Base-by-base conservation (phyloP, 2,329 filamentous ascomycete species). In the Cercospora nicotianae region DNA sequence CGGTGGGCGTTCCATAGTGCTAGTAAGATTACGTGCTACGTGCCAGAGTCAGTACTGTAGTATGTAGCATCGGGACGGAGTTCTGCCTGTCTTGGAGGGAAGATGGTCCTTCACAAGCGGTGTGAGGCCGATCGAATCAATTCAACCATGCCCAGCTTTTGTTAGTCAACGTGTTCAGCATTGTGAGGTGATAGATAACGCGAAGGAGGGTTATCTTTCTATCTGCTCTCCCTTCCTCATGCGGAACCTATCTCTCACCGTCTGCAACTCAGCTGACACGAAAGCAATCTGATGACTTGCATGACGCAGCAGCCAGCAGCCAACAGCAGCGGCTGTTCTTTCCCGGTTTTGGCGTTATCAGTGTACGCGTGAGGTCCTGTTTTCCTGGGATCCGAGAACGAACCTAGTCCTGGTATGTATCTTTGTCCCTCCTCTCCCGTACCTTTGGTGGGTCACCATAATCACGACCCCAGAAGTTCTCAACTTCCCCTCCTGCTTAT, bases 1-100 rank as follows among this genome's bases (percentile, higher is more conserved):
- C 36, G 36, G 16, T n/a, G 18, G 45, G 45, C 45, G 45, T 51
- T 51, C 20, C 20, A 23, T 48, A 42, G 36, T n/a, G 45, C 20
- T 26, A 51, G 45, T 23, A 20, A 51, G n/a, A 31, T 66, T 62
- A 23, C 58, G 45, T 51, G 45, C 45, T 51, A 51, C 45, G 20
- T 51, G 45, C 45, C 45, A 51, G 45, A 16, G n/a, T n/a, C n/a
- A n/a, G 45, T 51, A 51, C 18, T 51, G 20, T 23, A 13, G 45
- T 51, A 23, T 20, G 18, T 23, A 51, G 45, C 45, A 51, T 51
- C 45, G 45, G 45, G 45, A 51, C 12, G 45, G 45, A 51, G 45
- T 51, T 51, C 2, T 16, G 45, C 45, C 45, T 51, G 12, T 51
- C 12, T 51, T 23, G 1, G 20, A 26, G 18, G 5, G 45, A 23